Evolutionary conservation across 805 yeast species (phyloP).

Genomic region (Lachancea quebecensis): DNA sequence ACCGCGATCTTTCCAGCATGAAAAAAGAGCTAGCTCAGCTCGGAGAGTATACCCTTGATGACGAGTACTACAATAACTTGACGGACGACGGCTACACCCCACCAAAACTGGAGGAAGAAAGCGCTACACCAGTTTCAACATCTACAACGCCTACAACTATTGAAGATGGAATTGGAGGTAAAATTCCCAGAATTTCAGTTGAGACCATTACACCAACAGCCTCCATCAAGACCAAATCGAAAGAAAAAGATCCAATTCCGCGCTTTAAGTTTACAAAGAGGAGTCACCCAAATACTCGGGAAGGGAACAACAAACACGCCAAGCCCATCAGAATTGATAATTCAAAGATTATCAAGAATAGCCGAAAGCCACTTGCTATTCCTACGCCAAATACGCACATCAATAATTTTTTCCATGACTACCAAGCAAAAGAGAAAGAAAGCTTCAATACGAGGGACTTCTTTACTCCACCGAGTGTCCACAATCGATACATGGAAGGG

Average conservation of each 20-base stretch:
- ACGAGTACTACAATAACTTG: slow-evolving; percentile 45
- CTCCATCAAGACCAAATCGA: slow-evolving; percentile 2
- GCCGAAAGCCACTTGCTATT: slow-evolving; percentile 56
- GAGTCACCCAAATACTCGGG: slow-evolving; percentile 13
- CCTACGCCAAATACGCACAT: slow-evolving; percentile 50
- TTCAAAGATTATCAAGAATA: slow-evolving; percentile 26
- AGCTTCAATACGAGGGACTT: slow-evolving; percentile 59
- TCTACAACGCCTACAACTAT: slow-evolving; percentile 6
- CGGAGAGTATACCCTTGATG: slow-evolving; percentile 75
- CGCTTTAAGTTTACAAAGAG: slow-evolving; percentile 27
- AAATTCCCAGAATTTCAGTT: slow-evolving; percentile 5
- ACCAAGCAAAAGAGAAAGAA: slow-evolving; percentile 20
- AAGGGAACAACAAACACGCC: slow-evolving; percentile 11
- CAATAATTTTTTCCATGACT: slow-evolving; percentile 34
- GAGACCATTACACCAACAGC: slow-evolving; percentile 10
- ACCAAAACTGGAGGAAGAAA: slow-evolving; percentile 1
- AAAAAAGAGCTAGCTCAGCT: slow-evolving; percentile 53
- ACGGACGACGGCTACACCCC: slow-evolving; percentile 36
- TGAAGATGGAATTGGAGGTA: not conserved
- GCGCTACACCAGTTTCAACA: slow-evolving; percentile 3
- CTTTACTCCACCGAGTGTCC: slow-evolving; percentile 72
- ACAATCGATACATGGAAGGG: slow-evolving; percentile 60
- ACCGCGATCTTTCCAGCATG: slow-evolving; percentile 62
- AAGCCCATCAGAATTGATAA: slow-evolving; percentile 24
- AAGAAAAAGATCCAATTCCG: slow-evolving; percentile 22